Evolutionary conservation across 75 land plant species (phyloP).

Genomic region (Picea sitchensis): DNA sequence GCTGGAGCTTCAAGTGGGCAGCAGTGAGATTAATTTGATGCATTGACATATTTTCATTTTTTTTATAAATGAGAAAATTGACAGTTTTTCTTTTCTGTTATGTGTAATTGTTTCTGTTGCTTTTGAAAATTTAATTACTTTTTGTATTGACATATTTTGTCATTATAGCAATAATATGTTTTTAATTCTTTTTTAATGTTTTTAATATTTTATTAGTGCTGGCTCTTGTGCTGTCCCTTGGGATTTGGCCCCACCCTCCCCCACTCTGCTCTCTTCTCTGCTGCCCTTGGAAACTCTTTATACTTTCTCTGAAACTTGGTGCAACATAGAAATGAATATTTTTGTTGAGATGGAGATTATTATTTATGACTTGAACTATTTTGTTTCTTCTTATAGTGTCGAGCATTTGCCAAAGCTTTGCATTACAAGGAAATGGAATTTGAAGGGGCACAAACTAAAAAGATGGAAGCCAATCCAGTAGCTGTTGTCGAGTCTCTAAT

Average conservation of each 20-base stretch:
- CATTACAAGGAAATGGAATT: constrained; percentile 99
- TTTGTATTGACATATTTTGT: too few relatives aligned
- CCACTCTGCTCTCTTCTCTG: too few relatives aligned
- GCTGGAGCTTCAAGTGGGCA: not conserved
- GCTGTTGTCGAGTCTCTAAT: constrained; percentile 97
- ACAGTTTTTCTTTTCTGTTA: not conserved
- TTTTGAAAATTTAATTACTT: too few relatives aligned
- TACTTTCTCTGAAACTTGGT: too few relatives aligned
- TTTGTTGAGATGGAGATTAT: not conserved
- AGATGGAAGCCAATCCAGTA: constrained; percentile 83
- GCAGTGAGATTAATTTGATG: not conserved
- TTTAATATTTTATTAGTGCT: too few relatives aligned
- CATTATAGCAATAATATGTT: not conserved
- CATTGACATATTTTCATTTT: not conserved
- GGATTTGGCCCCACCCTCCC: too few relatives aligned
- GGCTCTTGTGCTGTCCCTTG: too few relatives aligned
- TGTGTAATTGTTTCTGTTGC: too few relatives aligned
- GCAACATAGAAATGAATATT: not conserved
- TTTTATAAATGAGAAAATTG: not conserved
- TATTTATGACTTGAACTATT: not conserved
- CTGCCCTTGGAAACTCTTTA: too few relatives aligned
- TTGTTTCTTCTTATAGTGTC: constrained; percentile 60
- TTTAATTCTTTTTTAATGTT: not conserved
- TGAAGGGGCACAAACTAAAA: constrained; percentile 79
- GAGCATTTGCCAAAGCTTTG: constrained; percentile 98